phyloP scores from a whole-genome alignment of 1,284 basidiomycete species.

The Ustilago cynodontis region DNA sequence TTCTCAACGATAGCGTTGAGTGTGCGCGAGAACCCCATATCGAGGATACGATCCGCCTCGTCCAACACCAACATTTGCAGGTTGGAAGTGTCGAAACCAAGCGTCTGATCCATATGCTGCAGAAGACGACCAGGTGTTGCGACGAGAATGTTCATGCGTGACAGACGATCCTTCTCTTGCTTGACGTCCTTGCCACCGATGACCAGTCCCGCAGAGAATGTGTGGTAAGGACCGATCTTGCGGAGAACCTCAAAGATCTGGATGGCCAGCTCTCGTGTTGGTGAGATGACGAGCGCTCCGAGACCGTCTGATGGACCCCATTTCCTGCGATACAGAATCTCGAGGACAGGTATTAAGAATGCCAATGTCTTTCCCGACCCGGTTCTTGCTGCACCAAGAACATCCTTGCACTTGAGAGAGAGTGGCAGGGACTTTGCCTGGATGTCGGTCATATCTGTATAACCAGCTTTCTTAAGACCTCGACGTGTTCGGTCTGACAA shows the following conservation, averaged over 20 bases:
- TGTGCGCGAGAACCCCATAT: slow-evolving; percentile 93
- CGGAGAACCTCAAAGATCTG: slow-evolving; percentile 97
- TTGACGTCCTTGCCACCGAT: slow-evolving; percentile 97
- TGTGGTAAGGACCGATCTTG: slow-evolving; percentile 89
- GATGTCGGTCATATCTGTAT: slow-evolving; percentile 66
- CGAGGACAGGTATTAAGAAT: slow-evolving; percentile 82
- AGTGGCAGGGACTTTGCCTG: slow-evolving; percentile 62
- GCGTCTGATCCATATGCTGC: slow-evolving; percentile 98
- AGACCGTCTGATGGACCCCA: slow-evolving; percentile 87
- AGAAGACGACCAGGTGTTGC: slow-evolving; percentile 94
- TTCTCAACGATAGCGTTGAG: slow-evolving; percentile 90
- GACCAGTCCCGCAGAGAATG: slow-evolving; percentile 92
- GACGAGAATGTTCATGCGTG: slow-evolving; percentile 96
- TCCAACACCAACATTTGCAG: slow-evolving; percentile 95
- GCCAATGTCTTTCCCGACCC: slow-evolving; percentile 87
- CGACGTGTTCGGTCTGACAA: slow-evolving; percentile 58
- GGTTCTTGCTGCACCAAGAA: slow-evolving; percentile 82
- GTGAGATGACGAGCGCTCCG: slow-evolving; percentile 92
- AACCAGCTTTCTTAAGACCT: slow-evolving; percentile 65
- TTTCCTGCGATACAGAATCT: slow-evolving; percentile 79
- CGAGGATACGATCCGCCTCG: slow-evolving; percentile 94
- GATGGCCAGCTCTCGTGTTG: slow-evolving; percentile 93
- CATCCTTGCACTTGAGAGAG: slow-evolving; percentile 61
- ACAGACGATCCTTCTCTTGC: slow-evolving; percentile 83
- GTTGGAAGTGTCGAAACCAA: slow-evolving; percentile 91